A percentile compares a stretch with the other conserved stretches of the same genome.
Evolutionary conservation across 2,329 filamentous ascomycete species (phyloP).

Genomic region (Decorospora gaudefroyi): DNA sequence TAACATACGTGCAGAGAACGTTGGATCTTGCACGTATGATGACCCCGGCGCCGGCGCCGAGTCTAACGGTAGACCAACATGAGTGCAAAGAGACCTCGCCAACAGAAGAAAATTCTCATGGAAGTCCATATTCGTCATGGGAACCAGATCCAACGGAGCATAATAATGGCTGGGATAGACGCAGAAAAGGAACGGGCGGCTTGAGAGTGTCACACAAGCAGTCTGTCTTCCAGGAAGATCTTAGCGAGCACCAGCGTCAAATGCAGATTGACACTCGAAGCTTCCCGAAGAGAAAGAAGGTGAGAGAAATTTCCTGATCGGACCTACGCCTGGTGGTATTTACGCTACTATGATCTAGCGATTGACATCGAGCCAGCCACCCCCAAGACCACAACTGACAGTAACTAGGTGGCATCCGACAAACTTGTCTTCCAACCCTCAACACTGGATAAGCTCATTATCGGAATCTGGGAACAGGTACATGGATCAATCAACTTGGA

Average conservation of each 20-base stretch:
- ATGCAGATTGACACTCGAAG: slow-evolving; percentile 41
- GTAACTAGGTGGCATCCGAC: slow-evolving; percentile 28
- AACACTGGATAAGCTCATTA: slow-evolving; percentile 55
- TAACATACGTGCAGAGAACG: slow-evolving; percentile 26
- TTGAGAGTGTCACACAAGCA: slow-evolving; percentile 35
- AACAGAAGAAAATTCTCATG: slow-evolving; percentile 13
- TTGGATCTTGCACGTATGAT: slow-evolving; percentile 33
- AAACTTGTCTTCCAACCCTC: slow-evolving; percentile 54
- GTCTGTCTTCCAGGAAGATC: slow-evolving; percentile 32
- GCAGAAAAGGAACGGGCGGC: slow-evolving; percentile 36
- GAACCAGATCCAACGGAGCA: slow-evolving; percentile 5
- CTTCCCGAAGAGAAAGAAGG: slow-evolving; percentile 43
- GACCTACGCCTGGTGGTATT: too few relatives aligned
- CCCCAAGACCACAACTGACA: slow-evolving; percentile 3
- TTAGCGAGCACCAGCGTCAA: slow-evolving; percentile 40
- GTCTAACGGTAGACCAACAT: slow-evolving; percentile 19
- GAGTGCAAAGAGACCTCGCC: slow-evolving; percentile 13
- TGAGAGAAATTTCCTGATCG: neutral
- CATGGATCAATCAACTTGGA: slow-evolving; percentile 51
- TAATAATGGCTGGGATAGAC: slow-evolving; percentile 8
- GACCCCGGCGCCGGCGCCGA: slow-evolving; percentile 30
- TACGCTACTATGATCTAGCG: too few relatives aligned
- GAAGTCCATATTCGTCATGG: slow-evolving; percentile 1
- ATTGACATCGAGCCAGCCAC: too few relatives aligned
- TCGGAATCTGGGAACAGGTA: slow-evolving; percentile 57